A percentile compares a stretch with the other conserved stretches of the same genome.
phyloP scores from a whole-genome alignment of 2,329 filamentous ascomycete genomes.

The Sporothrix euskadiensis region DNA sequence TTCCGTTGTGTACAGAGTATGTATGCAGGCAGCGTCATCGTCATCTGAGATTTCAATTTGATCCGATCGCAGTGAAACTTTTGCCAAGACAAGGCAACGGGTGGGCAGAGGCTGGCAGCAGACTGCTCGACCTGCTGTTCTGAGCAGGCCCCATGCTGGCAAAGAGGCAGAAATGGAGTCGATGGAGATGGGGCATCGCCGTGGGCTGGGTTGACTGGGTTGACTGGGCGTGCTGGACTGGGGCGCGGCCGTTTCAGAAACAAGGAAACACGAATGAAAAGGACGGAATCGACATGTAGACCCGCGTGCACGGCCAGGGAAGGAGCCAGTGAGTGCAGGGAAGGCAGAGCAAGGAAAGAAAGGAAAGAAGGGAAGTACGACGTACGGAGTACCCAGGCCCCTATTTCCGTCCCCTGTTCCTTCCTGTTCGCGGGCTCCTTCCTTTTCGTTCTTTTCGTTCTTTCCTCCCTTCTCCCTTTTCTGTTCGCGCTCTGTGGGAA shows the following conservation, averaged over 20 bases:
- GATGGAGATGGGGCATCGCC: not conserved
- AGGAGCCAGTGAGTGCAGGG: not conserved
- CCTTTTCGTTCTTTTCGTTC: not conserved
- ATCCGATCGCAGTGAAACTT: not conserved
- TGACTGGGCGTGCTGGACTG: not conserved
- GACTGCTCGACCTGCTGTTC: not conserved
- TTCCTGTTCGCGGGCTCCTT: not conserved
- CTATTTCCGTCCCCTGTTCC: not conserved
- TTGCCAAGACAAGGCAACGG: conserved; percentile 6
- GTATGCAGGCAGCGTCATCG: not conserved
- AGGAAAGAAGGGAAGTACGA: not conserved
- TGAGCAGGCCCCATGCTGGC: not conserved
- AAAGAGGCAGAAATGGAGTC: not conserved
- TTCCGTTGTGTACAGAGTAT: too few relatives aligned
- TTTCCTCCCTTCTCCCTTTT: not conserved
- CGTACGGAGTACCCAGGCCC: not conserved
- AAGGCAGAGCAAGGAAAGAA: not conserved
- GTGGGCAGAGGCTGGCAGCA: not conserved
- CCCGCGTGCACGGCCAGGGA: not conserved
- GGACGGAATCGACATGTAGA: not conserved
- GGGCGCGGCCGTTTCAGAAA: conserved; percentile 25
- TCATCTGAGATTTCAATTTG: not conserved
- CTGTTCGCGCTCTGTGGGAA: not conserved
- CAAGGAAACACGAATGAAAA: conserved; percentile 16
- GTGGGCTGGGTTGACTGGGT: not conserved